A percentile compares a stretch with the other conserved stretches of the same genome.
phyloP scores from a whole-genome alignment of 2,329 filamentous ascomycete species.

The Fusarium chuoi region DNA sequence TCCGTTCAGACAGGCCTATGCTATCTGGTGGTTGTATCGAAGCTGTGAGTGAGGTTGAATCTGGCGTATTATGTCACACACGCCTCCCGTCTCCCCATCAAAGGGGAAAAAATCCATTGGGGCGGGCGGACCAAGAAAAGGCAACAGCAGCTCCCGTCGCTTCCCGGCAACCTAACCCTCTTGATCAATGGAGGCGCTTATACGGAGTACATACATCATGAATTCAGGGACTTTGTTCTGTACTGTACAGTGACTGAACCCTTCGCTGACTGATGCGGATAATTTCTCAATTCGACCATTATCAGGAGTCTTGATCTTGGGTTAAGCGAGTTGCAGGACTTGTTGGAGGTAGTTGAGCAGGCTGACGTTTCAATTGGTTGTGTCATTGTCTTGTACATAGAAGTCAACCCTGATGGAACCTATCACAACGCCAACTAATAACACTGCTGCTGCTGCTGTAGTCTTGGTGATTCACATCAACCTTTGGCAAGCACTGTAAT shows the following conservation, averaged over 20 bases:
- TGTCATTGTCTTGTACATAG: background rate
- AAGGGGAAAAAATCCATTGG: constrained; percentile 42
- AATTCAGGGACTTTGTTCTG: constrained; percentile 5
- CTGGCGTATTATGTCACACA: constrained; percentile 21
- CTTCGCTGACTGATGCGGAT: constrained; percentile 9
- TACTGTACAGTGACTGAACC: background rate
- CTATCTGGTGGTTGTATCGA: background rate
- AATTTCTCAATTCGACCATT: background rate
- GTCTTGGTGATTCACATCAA: background rate
- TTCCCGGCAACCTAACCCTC: constrained; percentile 18
- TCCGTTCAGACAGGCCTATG: background rate
- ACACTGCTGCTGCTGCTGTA: background rate
- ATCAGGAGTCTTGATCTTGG: constrained; percentile 1
- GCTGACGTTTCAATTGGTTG: background rate
- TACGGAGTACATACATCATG: background rate
- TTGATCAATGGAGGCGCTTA: background rate
- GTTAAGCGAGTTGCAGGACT: constrained; percentile 4
- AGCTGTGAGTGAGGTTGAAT: constrained; percentile 27
- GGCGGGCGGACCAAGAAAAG: constrained; percentile 31
- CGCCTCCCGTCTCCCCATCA: constrained; percentile 32
- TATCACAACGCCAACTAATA: background rate
- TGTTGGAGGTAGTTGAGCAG: background rate
- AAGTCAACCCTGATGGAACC: background rate
- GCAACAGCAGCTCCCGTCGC: constrained; percentile 15
- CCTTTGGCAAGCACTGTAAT: constrained; percentile 23